A percentile compares a stretch with the other conserved stretches of the same genome.
phyloP scores from a whole-genome alignment of 1,284 basidiomycete species.

The Hemileia vastatrix region DNA sequence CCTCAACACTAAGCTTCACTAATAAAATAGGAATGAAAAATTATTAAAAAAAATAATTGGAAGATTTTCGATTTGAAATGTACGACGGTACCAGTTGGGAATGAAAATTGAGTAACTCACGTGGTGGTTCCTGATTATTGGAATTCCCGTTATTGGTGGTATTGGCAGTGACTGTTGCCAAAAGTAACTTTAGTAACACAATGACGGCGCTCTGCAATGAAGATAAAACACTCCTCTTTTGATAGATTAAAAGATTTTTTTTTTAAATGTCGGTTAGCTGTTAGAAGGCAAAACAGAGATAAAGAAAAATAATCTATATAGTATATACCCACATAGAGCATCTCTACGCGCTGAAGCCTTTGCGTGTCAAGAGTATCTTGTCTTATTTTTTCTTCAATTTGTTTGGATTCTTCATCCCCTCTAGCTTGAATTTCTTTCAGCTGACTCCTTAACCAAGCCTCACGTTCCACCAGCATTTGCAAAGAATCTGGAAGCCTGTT shows the following conservation, averaged over 20 bases:
- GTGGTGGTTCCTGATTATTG: constrained; percentile 19
- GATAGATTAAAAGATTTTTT: not conserved
- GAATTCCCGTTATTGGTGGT: constrained; percentile 27
- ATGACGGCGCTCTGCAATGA: constrained; percentile 75
- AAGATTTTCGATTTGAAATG: not conserved
- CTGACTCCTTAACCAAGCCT: constrained; percentile 55
- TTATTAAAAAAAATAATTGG: not conserved
- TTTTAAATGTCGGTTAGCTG: no score
- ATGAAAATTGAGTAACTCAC: constrained; percentile 7
- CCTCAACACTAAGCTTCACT: constrained; percentile 66
- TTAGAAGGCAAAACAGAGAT: not conserved
- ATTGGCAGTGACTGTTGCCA: constrained; percentile 72
- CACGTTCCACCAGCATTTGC: constrained; percentile 52
- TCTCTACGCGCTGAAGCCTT: constrained; percentile 73
- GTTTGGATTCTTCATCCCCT: constrained; percentile 15
- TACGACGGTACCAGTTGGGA: not conserved
- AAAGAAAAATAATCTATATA: not conserved
- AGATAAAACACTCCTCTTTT: constrained; percentile 57
- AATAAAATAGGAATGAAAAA: constrained; percentile 21
- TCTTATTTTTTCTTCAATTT: constrained; percentile 12
- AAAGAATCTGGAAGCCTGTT: constrained; percentile 28
- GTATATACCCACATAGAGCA: constrained; percentile 65
- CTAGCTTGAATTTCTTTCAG: no score
- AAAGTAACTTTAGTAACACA: constrained; percentile 73
- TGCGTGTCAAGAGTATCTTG: constrained; percentile 37